phyloP scores from a whole-genome alignment of 2,329 filamentous ascomycete species.

The Neofusicoccum umdonicola region DNA sequence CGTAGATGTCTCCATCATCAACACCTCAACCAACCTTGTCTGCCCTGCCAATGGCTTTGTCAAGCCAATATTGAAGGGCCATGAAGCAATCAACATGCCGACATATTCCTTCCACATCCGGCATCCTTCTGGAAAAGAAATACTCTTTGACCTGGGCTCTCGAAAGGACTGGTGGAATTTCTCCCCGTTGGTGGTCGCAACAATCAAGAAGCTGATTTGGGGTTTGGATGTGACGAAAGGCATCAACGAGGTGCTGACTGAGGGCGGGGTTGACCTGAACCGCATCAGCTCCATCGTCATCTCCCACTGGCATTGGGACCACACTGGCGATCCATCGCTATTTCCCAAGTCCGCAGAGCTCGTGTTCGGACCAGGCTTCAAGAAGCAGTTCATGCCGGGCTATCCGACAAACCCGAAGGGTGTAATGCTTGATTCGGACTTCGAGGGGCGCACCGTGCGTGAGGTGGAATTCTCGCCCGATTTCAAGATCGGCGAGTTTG shows the following conservation, averaged over 20 bases:
- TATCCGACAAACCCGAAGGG: conserved; percentile 35
- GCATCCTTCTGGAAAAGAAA: conserved; percentile 41
- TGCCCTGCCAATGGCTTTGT: conserved; percentile 12
- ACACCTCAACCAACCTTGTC: conserved; percentile 17
- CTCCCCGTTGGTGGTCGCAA: neutral
- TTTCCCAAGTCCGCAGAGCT: conserved; percentile 48
- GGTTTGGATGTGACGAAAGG: conserved; percentile 35
- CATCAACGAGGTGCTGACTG: conserved; percentile 35
- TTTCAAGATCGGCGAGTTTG: conserved; percentile 44
- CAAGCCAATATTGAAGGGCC: conserved; percentile 10
- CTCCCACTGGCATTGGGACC: conserved; percentile 44
- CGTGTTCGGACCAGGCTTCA: conserved; percentile 53
- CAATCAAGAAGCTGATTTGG: neutral
- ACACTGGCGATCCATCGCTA: conserved; percentile 47
- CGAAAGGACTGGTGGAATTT: conserved; percentile 47
- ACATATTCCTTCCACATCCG: conserved; percentile 50
- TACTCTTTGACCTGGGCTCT: conserved; percentile 50
- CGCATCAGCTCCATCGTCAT: conserved; percentile 22
- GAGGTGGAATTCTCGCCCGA: conserved; percentile 15
- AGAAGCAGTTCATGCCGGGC: conserved; percentile 43
- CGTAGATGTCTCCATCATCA: conserved; percentile 10
- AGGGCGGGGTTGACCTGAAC: conserved; percentile 18
- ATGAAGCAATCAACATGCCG: conserved; percentile 27
- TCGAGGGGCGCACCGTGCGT: conserved; percentile 17
- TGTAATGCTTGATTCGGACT: conserved; percentile 19